Evolutionary conservation across 805 yeast species (phyloP).

Genomic region (Spathaspora hagerdaliae): DNA sequence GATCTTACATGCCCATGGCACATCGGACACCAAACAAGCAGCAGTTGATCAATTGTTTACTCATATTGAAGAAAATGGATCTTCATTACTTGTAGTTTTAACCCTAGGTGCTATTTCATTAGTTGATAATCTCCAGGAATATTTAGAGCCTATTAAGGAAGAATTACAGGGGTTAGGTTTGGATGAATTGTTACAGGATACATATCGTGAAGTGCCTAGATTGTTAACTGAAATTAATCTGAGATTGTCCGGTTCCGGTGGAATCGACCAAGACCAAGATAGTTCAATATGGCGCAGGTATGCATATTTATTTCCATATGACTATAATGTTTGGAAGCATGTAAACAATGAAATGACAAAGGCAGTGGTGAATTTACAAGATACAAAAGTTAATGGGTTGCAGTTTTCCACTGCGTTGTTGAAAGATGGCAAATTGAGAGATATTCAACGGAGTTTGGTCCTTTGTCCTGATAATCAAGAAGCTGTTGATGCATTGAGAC

Average conservation of each 20-base stretch:
- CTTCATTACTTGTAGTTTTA: constrained; percentile 62
- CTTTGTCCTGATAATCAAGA: constrained; percentile 44
- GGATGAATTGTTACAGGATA: constrained; percentile 46
- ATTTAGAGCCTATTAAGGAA: constrained; percentile 59
- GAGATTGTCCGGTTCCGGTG: constrained; percentile 29
- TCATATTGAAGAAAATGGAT: constrained; percentile 59
- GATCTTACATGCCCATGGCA: constrained; percentile 71
- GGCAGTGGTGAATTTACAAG: constrained; percentile 50
- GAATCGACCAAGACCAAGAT: constrained; percentile 10
- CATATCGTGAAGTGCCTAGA: constrained; percentile 52
- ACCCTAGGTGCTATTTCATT: constrained; percentile 79
- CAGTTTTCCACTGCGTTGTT: constrained; percentile 52
- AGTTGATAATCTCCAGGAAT: constrained; percentile 54
- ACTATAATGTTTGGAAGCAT: constrained; percentile 64
- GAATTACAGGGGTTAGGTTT: constrained; percentile 57
- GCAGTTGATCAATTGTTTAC: constrained; percentile 80
- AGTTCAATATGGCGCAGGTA: constrained; percentile 56
- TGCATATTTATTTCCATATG: constrained; percentile 72
- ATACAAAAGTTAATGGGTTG: constrained; percentile 45
- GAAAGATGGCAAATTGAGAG: constrained; percentile 44
- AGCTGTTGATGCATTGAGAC: constrained; percentile 8
- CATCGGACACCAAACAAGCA: constrained; percentile 72
- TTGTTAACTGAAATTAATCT: constrained; percentile 50
- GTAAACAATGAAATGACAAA: constrained; percentile 55
- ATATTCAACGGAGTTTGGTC: constrained; percentile 65